Evolutionary conservation across 768 basidiomycete genomes (phyloP).

Genomic region (Terana coerulea): DNA sequence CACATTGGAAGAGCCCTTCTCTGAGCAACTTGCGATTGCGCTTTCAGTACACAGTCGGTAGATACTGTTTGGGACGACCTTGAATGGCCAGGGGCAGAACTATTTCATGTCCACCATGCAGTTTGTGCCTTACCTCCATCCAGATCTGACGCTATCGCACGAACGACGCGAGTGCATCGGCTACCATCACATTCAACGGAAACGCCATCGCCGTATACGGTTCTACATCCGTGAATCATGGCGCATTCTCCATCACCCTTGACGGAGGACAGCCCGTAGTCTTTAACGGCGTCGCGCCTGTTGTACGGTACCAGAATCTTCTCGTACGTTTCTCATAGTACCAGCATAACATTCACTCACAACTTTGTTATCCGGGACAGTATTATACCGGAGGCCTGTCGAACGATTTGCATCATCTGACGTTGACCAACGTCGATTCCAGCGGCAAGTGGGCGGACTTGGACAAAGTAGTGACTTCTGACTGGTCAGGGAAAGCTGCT

Average conservation of each 20-base stretch:
- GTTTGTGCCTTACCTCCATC: too few species aligned
- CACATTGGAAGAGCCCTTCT: background rate
- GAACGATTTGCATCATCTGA: background rate
- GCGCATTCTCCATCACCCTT: slow-evolving; percentile 4
- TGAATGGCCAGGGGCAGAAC: background rate
- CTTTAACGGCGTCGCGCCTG: slow-evolving; percentile 3
- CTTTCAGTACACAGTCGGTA: slow-evolving; percentile 2
- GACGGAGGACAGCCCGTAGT: background rate
- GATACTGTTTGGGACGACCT: slow-evolving; percentile 1
- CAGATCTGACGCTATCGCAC: too few species aligned
- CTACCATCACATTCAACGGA: background rate
- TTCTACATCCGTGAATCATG: slow-evolving; percentile 7
- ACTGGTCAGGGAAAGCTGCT: background rate
- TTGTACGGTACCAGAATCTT: slow-evolving; percentile 3
- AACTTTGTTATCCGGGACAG: too few species aligned
- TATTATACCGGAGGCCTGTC: slow-evolving; percentile 3
- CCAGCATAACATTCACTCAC: too few species aligned
- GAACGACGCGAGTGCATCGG: background rate
- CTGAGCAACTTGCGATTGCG: too few species aligned
- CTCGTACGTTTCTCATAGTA: slow-evolving; percentile 6
- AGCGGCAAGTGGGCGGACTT: background rate
- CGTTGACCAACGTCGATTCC: background rate
- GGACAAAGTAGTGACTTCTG: too few species aligned
- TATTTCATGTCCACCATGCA: slow-evolving; percentile 1
- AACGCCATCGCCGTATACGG: slow-evolving; percentile 1